Percentiles rank a stretch among this genome's conserved stretches.
These are phyloP conservation scores for Aspergillus olivimuriae DNA, from an alignment of 495 filamentous ascomycete species.

Conservation along the genomic window DNA sequence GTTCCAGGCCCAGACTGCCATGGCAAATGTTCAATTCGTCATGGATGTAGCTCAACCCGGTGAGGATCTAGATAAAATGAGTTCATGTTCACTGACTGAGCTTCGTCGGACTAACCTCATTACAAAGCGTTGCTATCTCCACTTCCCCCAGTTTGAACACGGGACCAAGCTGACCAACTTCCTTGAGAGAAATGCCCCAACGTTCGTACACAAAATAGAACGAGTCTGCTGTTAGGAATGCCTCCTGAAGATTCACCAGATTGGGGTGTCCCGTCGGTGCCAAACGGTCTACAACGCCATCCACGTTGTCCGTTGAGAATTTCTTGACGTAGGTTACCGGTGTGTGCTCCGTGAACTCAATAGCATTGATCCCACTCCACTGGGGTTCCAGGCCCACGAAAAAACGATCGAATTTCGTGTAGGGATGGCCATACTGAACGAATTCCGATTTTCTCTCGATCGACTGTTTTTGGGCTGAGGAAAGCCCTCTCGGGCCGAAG, in stretches of 20 bases:
- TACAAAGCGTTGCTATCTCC: slow-evolving; percentile 7
- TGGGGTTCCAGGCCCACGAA: slow-evolving; percentile 4
- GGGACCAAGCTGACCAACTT: neutral
- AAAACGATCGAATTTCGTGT: neutral
- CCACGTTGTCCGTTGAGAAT: neutral
- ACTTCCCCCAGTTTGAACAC: slow-evolving; percentile 6
- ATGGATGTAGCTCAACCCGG: slow-evolving; percentile 4
- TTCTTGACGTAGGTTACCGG: slow-evolving; percentile 5
- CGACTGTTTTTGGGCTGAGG: too few species aligned
- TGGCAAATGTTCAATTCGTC: slow-evolving; percentile 3
- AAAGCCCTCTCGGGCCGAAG: too few species aligned
- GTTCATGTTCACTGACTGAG: neutral
- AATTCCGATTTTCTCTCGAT: neutral
- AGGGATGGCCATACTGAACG: slow-evolving; percentile 5
- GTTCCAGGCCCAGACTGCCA: neutral
- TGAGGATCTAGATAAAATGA: slow-evolving; percentile 1
- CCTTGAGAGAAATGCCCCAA: slow-evolving; percentile 6
- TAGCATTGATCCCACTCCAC: slow-evolving; percentile 3
- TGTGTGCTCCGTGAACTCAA: too few species aligned
- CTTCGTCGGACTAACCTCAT: slow-evolving; percentile 1
- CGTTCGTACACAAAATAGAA: slow-evolving; percentile 6
- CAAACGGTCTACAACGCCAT: neutral
- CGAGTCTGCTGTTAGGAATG: neutral
- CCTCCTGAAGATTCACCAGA: slow-evolving; percentile 4
- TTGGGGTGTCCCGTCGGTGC: slow-evolving; percentile 1